A percentile compares a stretch with the other conserved stretches of the same genome.
phyloP scores from a whole-genome alignment of 495 filamentous ascomycete genomes.

The Penicillium desertorum region DNA sequence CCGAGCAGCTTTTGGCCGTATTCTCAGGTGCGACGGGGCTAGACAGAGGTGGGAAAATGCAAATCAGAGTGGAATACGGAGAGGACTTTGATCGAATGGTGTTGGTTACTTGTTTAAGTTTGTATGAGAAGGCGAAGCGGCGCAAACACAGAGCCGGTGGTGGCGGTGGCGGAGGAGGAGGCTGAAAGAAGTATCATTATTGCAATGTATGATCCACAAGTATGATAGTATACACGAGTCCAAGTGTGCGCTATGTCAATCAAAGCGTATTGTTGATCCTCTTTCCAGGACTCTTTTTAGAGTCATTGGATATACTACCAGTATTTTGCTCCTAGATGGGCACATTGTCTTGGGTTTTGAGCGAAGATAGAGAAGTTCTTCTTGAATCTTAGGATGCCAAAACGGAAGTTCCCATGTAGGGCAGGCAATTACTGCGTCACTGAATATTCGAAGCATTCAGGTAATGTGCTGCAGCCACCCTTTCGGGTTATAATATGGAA shows the following conservation, averaged over 20 bases:
- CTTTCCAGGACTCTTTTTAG: neutral
- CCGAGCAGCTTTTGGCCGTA: conserved; percentile 21
- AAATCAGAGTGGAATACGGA: conserved; percentile 28
- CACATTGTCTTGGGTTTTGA: neutral
- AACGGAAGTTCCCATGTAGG: neutral
- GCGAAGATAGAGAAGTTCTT: neutral
- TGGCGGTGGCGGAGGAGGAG: conserved; percentile 14
- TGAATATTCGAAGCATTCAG: neutral
- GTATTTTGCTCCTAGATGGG: neutral
- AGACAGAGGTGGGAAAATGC: conserved; percentile 21
- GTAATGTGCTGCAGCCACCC: neutral
- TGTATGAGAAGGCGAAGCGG: conserved; percentile 24
- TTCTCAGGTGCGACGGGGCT: conserved; percentile 17
- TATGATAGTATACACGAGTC: neutral
- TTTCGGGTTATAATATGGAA: neutral
- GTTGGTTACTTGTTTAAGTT: conserved; percentile 23
- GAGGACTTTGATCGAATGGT: conserved; percentile 27
- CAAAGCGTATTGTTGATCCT: neutral
- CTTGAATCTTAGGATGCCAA: neutral
- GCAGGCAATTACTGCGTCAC: neutral
- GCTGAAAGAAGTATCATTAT: conserved; percentile 5
- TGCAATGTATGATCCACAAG: neutral
- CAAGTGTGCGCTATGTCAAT: neutral
- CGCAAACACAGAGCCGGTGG: conserved; percentile 11
- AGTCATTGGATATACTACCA: neutral